Evolutionary conservation across 1,139 yeast species (phyloP).

Genomic region (Yamadazyma oceani): DNA sequence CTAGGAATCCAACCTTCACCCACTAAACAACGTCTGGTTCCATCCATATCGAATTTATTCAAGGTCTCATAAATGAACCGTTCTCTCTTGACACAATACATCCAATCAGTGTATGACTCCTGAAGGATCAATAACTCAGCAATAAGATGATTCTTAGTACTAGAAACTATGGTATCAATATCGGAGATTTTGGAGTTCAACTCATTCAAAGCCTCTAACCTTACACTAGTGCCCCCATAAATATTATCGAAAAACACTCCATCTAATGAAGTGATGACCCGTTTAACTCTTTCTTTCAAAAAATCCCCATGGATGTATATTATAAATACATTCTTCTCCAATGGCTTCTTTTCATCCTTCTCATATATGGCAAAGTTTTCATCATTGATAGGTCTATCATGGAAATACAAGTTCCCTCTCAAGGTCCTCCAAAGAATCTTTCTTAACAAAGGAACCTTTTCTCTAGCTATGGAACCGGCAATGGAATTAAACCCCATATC

Average conservation of each 20-base stretch:
- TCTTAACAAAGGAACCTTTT: slow-evolving; percentile 45
- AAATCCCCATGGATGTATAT: slow-evolving; percentile 86
- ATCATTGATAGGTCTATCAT: slow-evolving; percentile 44
- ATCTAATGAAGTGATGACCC: slow-evolving; percentile 80
- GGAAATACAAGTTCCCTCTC: slow-evolving; percentile 54
- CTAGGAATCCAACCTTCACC: slow-evolving; percentile 98
- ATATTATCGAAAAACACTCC: slow-evolving; percentile 70
- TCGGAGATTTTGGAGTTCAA: slow-evolving; percentile 54
- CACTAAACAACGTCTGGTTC: slow-evolving; percentile 79
- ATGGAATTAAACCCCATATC: slow-evolving; percentile 49
- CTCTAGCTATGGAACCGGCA: slow-evolving; percentile 49
- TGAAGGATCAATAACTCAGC: slow-evolving; percentile 75
- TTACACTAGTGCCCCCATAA: slow-evolving; percentile 48
- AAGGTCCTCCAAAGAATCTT: slow-evolving; percentile 56
- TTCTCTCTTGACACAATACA: slow-evolving; percentile 60
- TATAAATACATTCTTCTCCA: slow-evolving; percentile 72
- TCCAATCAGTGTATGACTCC: slow-evolving; percentile 42
- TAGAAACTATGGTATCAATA: slow-evolving; percentile 56
- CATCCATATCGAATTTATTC: slow-evolving; percentile 82
- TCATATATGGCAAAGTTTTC: slow-evolving; percentile 26
- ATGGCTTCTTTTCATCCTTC: slow-evolving; percentile 38
- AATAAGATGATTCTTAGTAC: slow-evolving; percentile 67
- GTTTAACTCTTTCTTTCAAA: slow-evolving; percentile 64
- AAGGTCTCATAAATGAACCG: slow-evolving; percentile 71
- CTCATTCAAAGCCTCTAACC: slow-evolving; percentile 60